Conservation (phyloP, 352 stramenopile species). For the Blastocystis sp. region DNA sequence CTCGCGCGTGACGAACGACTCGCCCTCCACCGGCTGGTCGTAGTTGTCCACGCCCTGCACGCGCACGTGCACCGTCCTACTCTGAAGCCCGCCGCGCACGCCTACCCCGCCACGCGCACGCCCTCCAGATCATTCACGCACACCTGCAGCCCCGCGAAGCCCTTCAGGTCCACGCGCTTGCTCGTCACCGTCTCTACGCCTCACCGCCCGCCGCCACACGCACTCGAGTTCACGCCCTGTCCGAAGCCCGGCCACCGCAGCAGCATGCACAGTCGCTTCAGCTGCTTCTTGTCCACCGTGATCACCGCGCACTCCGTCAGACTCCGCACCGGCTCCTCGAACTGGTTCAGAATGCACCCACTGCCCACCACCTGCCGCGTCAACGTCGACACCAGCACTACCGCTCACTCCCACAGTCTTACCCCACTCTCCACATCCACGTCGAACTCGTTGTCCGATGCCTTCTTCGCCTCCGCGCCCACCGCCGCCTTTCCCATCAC, state of each 20-base stretch:
- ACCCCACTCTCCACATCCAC: conserved; percentile 23
- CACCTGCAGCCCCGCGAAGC: conserved; percentile 43
- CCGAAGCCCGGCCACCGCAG: conserved; percentile 56
- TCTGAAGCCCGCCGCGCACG: background rate
- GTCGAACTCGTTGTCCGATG: conserved; percentile 44
- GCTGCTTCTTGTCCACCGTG: conserved; percentile 54
- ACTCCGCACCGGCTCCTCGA: background rate
- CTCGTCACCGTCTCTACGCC: background rate
- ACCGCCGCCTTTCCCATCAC: conserved; percentile 32
- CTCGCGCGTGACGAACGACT: conserved; percentile 14
- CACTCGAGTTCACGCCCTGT: conserved; percentile 1
- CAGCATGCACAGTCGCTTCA: conserved; percentile 58
- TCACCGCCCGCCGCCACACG: background rate
- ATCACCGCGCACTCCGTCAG: conserved; percentile 44
- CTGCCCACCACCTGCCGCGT: conserved; percentile 4
- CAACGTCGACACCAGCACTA: conserved; percentile 12
- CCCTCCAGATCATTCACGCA: conserved; percentile 56
- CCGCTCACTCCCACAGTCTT: background rate
- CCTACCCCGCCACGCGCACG: conserved; percentile 9
- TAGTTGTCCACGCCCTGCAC: conserved; percentile 18
- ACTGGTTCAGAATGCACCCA: conserved; percentile 49
- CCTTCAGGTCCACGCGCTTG: conserved; percentile 24
- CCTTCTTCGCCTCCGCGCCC: background rate
- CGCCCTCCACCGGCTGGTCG: conserved; percentile 20
- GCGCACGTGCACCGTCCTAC: conserved; percentile 25